These are phyloP conservation scores for Helotiales sp. DNA, from an alignment of 2,329 filamentous ascomycete genomes.

Conservation along the genomic window DNA sequence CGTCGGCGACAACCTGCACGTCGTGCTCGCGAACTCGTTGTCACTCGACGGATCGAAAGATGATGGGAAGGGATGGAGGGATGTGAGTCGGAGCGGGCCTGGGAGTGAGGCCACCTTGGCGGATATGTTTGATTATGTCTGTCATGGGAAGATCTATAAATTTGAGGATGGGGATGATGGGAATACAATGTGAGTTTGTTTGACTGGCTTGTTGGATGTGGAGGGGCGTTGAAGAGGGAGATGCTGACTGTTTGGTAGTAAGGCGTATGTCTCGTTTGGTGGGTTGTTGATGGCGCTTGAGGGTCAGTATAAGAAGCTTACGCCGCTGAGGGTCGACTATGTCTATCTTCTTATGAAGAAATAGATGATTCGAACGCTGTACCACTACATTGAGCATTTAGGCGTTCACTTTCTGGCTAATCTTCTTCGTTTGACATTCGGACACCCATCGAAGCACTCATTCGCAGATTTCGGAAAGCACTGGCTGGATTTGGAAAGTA, in stretches of 20 bases:
- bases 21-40: constrained; percentile 84
- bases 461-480: neutral
- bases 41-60: constrained; percentile 84
- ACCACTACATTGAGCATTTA: neutral
- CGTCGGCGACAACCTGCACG: constrained; percentile 75
- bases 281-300: constrained; percentile 89
- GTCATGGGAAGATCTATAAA: constrained; percentile 86
- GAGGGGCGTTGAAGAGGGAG: neutral
- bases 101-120: constrained; percentile 66
- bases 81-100: constrained; percentile 61
- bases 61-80: constrained; percentile 80
- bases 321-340: constrained; percentile 87
- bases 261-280: constrained; percentile 93
- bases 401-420: neutral
- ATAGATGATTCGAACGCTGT: constrained; percentile 48
- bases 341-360: constrained; percentile 95
- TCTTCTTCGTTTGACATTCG: neutral
- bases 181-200: constrained; percentile 82
- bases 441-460: neutral
- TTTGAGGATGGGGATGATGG: constrained; percentile 81
- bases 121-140: constrained; percentile 87
- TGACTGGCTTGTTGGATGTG: neutral
- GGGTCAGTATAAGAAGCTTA: constrained; percentile 95
- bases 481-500: neutral
- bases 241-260: constrained; percentile 57